A percentile compares a stretch with the other conserved stretches of the same genome.
These are phyloP conservation scores for Annulohypoxylon maeteangense DNA, from an alignment of 495 filamentous ascomycete species.

Conservation along the genomic window DNA sequence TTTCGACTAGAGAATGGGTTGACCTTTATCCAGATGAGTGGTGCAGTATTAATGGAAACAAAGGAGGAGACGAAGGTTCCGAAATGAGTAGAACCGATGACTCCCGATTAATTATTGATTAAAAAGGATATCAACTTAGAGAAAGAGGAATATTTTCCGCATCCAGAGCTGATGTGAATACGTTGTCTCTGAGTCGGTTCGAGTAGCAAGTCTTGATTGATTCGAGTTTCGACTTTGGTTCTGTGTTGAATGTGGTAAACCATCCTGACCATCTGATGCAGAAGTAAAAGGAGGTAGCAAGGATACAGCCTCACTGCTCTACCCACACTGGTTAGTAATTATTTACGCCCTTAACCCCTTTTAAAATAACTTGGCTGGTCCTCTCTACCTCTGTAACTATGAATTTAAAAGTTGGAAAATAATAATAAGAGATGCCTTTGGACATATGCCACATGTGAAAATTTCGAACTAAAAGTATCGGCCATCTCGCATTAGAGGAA, in stretches of 20 bases:
- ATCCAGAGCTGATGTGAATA: slow-evolving; percentile 17
- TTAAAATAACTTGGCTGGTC: neutral
- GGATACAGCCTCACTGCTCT: neutral
- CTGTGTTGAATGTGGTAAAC: slow-evolving; percentile 6
- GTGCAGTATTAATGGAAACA: slow-evolving; percentile 37
- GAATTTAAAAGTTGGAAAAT: neutral
- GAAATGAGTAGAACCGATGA: slow-evolving; percentile 27
- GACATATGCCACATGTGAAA: neutral
- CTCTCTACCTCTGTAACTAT: neutral
- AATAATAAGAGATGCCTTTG: neutral
- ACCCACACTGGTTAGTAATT: neutral
- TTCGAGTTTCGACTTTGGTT: slow-evolving; percentile 8
- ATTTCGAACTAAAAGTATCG: neutral
- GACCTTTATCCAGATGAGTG: slow-evolving; percentile 43
- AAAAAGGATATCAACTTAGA: slow-evolving; percentile 15
- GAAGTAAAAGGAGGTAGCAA: slow-evolving; percentile 10
- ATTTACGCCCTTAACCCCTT: neutral
- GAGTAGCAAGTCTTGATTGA: slow-evolving; percentile 10
- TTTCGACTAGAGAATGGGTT: slow-evolving; percentile 29
- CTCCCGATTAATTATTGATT: slow-evolving; percentile 35
- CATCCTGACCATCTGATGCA: slow-evolving; percentile 9
- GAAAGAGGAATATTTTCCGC: slow-evolving; percentile 26
- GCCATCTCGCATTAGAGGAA: neutral
- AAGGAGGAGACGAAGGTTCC: slow-evolving; percentile 41
- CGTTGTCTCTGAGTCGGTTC: neutral